These are phyloP conservation scores for Nitzschia sp. DNA, from an alignment of 108 stramenopile genomes.

Conservation along the genomic window DNA sequence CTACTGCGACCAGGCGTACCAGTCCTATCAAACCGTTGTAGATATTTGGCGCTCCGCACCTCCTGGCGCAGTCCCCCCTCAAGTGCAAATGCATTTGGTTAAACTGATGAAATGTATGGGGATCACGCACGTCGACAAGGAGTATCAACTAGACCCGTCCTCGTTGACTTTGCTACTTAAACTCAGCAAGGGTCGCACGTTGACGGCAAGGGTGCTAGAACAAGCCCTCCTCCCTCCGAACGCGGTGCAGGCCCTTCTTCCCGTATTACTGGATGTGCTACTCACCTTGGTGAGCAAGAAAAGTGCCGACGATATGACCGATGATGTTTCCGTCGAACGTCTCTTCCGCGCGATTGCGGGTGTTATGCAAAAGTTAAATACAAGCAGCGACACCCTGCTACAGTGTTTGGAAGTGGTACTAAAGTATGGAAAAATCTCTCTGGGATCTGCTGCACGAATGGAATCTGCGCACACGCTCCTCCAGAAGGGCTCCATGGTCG, in stretches of 20 bases:
- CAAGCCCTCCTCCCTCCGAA: conserved; percentile 74
- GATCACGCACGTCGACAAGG: conserved; percentile 43
- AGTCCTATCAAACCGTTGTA: conserved; percentile 68
- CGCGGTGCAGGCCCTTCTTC: conserved; percentile 66
- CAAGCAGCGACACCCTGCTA: conserved; percentile 40
- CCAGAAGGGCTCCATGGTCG: conserved; percentile 48
- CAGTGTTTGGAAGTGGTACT: conserved; percentile 48
- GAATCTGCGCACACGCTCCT: conserved; percentile 71
- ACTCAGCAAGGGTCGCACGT: conserved; percentile 68
- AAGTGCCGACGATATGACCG: conserved; percentile 35
- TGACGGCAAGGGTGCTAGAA: conserved; percentile 70
- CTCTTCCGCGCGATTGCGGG: conserved; percentile 57
- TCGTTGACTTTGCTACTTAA: conserved; percentile 50
- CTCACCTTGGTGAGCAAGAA: conserved; percentile 1
- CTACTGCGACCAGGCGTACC: conserved; percentile 77
- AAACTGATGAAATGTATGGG: conserved; percentile 74
- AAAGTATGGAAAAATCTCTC: conserved; percentile 20
- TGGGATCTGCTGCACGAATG: conserved; percentile 51
- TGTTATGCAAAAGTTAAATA: conserved; percentile 46
- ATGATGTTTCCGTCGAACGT: conserved; percentile 31
- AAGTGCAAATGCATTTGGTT: conserved; percentile 67
- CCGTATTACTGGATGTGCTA: conserved; percentile 47
- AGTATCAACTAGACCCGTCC: conserved; percentile 35
- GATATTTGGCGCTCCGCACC: conserved; percentile 62
- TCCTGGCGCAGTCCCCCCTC: conserved; percentile 49